phyloP scores from a whole-genome alignment of 2,329 filamentous ascomycete species.

The Epichloe aotearoae region DNA sequence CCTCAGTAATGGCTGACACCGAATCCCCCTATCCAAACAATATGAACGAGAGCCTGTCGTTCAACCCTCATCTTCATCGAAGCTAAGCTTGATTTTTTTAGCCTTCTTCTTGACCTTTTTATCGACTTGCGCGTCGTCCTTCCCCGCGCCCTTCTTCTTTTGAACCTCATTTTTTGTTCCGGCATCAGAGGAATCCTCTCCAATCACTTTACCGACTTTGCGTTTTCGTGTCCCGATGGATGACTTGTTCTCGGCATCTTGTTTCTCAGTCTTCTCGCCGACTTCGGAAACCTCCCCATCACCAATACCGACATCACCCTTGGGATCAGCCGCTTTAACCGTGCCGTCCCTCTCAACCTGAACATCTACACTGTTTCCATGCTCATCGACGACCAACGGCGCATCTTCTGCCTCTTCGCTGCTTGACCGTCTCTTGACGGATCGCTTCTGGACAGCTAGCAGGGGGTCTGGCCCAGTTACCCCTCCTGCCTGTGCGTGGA shows the following conservation, averaged over 20 bases:
- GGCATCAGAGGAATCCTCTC: constrained; percentile 18
- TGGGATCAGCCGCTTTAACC: constrained; percentile 20
- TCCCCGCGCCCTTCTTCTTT: constrained; percentile 6
- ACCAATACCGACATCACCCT: constrained; percentile 9
- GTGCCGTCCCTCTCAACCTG: constrained; percentile 28
- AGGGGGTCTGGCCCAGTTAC: constrained; percentile 37
- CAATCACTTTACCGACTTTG: constrained; percentile 30
- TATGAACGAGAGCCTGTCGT: not conserved
- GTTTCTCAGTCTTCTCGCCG: constrained; percentile 16
- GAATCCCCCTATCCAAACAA: not conserved
- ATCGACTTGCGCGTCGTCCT: constrained; percentile 14
- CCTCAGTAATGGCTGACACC: not conserved
- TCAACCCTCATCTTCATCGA: constrained; percentile 45
- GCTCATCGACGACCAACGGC: constrained; percentile 62
- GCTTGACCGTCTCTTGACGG: constrained; percentile 39
- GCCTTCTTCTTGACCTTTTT: constrained; percentile 36
- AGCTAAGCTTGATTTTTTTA: constrained; percentile 56
- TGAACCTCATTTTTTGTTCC: constrained; percentile 7
- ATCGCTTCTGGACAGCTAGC: constrained; percentile 35
- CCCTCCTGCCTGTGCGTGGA: constrained; percentile 39
- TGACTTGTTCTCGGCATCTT: constrained; percentile 15
- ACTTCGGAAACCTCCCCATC: constrained; percentile 17
- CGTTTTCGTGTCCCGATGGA: constrained; percentile 35
- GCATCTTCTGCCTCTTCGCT: constrained; percentile 65
- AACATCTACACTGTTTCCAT: constrained; percentile 48